Base-by-base conservation (phyloP, 1,284 basidiomycete genomes). In the Phylloboletellus chloephorus region DNA sequence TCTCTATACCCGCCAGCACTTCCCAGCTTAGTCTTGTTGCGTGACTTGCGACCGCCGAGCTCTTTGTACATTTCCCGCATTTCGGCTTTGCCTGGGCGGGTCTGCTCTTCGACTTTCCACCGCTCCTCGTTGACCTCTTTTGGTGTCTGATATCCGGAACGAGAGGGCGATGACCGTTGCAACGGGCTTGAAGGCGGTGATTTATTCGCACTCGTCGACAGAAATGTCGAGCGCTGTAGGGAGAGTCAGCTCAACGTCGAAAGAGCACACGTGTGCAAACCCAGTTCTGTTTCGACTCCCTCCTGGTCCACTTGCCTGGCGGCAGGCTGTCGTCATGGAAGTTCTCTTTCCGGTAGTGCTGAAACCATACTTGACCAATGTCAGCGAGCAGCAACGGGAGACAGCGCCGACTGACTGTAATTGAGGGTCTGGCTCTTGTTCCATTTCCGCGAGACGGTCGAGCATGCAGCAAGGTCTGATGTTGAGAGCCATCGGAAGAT, bases 51-150 rank as follows among this genome's bases (percentile, higher is more conserved):
- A 8, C 90, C 90, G 13, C 84, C 84, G 7, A 93, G 67, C 40
- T 89, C 85, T 67, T 93, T 93, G 67, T 94, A 94, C 71, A 82
- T 82, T 56, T 83, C 83, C 26, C 90, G 74, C 78, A 91, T 89
- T 61, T 91, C 88, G 2, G 78, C 44, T 64, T 91, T 93, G 26
- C 76, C 75, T 28, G 84, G 85, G 36, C 58, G 56, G 12, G 65
- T 70, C 13, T 71, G 66, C 11, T 82, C 72, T 52, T 84, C 82
- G 28, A 59, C 48, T 29, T 64, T 68, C 86, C 87, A 89, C 49
- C 71, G 73, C 55, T 88, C 86, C 53, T 89, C 87, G 20, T 78
- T 77, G 10, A 80, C 50, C 57, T 88, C 87, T 25, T 76, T 71
- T 2, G 88, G 90, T 0, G 88, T 93, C 51, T 81, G 79, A 52